Evolutionary conservation across 176 grass and related monocot species (phyloP).

Genomic region (Oryza officinalis): DNA sequence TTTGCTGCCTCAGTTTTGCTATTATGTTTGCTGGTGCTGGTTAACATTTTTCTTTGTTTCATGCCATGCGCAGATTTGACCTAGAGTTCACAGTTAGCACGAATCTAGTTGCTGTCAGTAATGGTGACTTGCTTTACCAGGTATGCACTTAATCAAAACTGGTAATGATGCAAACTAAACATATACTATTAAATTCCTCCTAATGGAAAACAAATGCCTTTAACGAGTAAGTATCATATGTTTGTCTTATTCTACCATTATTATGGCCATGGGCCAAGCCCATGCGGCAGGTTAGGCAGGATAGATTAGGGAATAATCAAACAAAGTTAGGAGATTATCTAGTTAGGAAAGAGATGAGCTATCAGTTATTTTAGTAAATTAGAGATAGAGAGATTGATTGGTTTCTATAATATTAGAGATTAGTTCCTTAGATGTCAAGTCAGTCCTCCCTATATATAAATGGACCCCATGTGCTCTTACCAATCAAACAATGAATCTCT

Average conservation of each 20-base stretch:
- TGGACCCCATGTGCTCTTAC: too few species aligned
- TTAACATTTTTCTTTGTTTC: conserved; percentile 15
- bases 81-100: conserved; percentile 86
- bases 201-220: conserved; percentile 18
- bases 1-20: conserved; percentile 31
- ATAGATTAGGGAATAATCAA: too few species aligned
- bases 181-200: conserved; percentile 1
- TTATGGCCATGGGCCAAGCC: too few species aligned
- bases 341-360: too few species aligned
- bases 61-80: conserved; percentile 77
- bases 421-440: neutral
- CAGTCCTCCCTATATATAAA: too few species aligned
- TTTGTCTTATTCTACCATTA: neutral
- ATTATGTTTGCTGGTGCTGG: conserved; percentile 34
- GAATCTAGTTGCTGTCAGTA: conserved; percentile 90
- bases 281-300: too few species aligned
- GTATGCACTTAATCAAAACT: conserved; percentile 44
- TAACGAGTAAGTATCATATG: conserved; percentile 18
- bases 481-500: neutral
- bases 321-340: too few species aligned
- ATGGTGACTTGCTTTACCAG: conserved; percentile 92
- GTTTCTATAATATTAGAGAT: neutral
- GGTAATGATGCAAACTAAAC: neutral
- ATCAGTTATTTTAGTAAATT: neutral
- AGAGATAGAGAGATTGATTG: neutral